Conservation (phyloP, 179 eudicot species). For the Spergularia azorica region DNA sequence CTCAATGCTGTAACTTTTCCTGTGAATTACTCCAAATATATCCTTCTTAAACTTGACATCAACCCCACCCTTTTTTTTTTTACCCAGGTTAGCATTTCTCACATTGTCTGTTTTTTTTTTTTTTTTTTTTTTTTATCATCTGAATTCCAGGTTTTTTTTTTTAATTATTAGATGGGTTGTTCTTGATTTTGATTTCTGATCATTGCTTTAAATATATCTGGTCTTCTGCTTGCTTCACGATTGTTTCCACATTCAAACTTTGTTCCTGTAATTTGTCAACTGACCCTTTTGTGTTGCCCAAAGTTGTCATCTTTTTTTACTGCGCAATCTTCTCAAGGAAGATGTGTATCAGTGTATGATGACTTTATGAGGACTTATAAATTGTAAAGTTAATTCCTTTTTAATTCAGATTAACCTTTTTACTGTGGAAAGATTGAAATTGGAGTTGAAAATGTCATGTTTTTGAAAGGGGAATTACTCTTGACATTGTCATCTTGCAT, state of each 20-base stretch:
- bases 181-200: constrained; percentile 25
- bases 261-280: background rate
- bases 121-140: background rate
- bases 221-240: background rate
- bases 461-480: too few species aligned
- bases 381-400: too few species aligned
- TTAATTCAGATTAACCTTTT: too few species aligned
- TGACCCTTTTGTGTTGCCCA: background rate
- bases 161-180: background rate
- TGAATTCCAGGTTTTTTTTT: background rate
- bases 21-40: background rate
- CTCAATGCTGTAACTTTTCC: background rate
- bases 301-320: background rate
- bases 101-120: background rate
- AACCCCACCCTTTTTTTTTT: background rate
- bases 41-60: constrained; percentile 5
- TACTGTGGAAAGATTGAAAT: too few species aligned
- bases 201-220: constrained; percentile 1
- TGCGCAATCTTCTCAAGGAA: too few species aligned
- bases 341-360: too few species aligned
- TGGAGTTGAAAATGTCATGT: too few species aligned
- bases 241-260: constrained; percentile 7
- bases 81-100: constrained; percentile 18
- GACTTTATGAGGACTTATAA: too few species aligned
- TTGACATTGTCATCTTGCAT: background rate